Evolutionary conservation across 1,139 yeast genomes (phyloP).

Genomic region (Blastobotrys elegans): DNA sequence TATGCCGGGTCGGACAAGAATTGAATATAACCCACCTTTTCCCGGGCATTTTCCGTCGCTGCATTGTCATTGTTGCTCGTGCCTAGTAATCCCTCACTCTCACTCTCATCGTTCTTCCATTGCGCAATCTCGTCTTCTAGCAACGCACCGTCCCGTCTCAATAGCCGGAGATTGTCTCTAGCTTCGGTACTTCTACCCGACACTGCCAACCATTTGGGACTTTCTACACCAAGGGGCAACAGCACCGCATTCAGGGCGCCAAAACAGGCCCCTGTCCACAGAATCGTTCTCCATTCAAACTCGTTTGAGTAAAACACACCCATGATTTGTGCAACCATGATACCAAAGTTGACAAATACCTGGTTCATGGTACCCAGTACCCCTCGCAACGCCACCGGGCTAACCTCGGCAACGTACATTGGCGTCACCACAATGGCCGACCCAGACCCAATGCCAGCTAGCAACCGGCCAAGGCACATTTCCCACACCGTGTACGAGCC

Average conservation of each 20-base stretch:
- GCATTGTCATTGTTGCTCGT: constrained; percentile 12
- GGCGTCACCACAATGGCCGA: constrained; percentile 81
- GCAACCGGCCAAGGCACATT: constrained; percentile 63
- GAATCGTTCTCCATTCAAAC: constrained; percentile 64
- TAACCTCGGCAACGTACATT: constrained; percentile 69
- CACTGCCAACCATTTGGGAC: constrained; percentile 72
- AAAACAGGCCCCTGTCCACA: constrained; percentile 53
- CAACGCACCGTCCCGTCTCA: constrained; percentile 11
- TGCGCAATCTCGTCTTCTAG: constrained; percentile 27
- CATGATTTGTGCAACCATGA: constrained; percentile 66
- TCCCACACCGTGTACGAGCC: constrained; percentile 41
- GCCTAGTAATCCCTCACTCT: constrained; percentile 1
- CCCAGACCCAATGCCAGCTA: constrained; percentile 86
- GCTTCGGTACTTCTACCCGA: constrained; percentile 38
- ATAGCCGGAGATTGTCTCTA: constrained; percentile 29
- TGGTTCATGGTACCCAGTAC: constrained; percentile 85
- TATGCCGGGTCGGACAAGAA: constrained; percentile 52
- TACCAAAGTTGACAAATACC: constrained; percentile 78
- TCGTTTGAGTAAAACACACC: constrained; percentile 66
- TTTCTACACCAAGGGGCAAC: constrained; percentile 55
- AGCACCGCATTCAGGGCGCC: constrained; percentile 48
- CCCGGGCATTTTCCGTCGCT: constrained; percentile 16
- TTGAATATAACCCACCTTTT: constrained; percentile 27
- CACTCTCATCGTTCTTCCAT: constrained; percentile 16
- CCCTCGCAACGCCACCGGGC: constrained; percentile 68